phyloP scores from a whole-genome alignment of 805 yeast species.

The Nakazawaea pomicola region DNA sequence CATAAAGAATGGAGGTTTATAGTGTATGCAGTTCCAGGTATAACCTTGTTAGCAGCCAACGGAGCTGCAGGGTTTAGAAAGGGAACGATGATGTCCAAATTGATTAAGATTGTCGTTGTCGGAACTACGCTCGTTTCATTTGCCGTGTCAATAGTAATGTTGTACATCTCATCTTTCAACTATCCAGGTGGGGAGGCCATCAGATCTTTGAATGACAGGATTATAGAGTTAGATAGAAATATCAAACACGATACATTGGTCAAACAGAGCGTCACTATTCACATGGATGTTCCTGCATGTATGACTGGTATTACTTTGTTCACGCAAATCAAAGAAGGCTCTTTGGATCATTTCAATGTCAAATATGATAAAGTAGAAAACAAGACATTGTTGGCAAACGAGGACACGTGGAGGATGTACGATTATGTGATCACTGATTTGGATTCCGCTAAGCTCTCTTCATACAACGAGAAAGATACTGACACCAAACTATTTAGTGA shows the following conservation, averaged over 20 bases:
- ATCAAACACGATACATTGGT: constrained; percentile 14
- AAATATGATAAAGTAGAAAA: constrained; percentile 79
- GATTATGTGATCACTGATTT: constrained; percentile 45
- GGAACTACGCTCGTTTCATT: constrained; percentile 27
- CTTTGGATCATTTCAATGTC: constrained; percentile 21
- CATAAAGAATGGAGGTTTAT: constrained; percentile 96
- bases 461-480: constrained; percentile 18
- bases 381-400: constrained; percentile 24
- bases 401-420: constrained; percentile 39
- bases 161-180: constrained; percentile 63
- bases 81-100: constrained; percentile 15
- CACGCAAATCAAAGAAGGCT: constrained; percentile 46
- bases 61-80: constrained; percentile 37
- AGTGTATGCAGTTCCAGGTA: constrained; percentile 65
- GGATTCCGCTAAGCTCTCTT: constrained; percentile 15
- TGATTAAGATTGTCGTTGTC: neutral
- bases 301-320: constrained; percentile 85
- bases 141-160: constrained; percentile 43
- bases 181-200: constrained; percentile 90
- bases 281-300: constrained; percentile 75
- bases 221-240: constrained; percentile 19
- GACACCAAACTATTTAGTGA: neutral
- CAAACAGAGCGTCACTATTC: constrained; percentile 37
- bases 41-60: constrained; percentile 59
- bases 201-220: constrained; percentile 39